Evolutionary conservation across 805 yeast genomes (phyloP).

Genomic region (Isabelozyma pseudorhagii): DNA sequence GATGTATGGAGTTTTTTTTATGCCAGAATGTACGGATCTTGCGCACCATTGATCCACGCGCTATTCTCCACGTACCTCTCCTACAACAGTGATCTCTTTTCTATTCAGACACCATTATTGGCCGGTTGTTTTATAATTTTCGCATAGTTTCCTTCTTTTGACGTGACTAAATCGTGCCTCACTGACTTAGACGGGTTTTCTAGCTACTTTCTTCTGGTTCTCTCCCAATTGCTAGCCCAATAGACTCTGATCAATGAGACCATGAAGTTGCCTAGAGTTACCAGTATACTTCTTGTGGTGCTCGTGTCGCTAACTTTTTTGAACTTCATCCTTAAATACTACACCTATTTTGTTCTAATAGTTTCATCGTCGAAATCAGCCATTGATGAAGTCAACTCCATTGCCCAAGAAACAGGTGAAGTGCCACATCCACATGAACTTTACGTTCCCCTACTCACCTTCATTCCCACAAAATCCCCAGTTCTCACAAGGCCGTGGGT

Average conservation of each 20-base stretch:
- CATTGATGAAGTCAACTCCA: conserved; percentile 17
- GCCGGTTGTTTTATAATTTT: no score
- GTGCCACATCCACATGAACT: conserved; percentile 44
- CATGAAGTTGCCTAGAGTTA: conserved; percentile 33
- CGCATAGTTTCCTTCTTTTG: background rate
- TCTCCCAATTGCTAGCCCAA: background rate
- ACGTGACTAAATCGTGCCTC: background rate
- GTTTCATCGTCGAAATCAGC: conserved; percentile 25
- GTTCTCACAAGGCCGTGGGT: conserved; percentile 48
- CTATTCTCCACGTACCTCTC: no score
- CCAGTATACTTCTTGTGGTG: conserved; percentile 31
- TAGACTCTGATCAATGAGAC: background rate
- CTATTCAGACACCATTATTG: background rate
- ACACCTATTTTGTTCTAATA: conserved; percentile 34
- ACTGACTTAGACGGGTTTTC: background rate
- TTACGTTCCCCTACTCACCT: conserved; percentile 48
- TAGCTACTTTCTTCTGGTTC: background rate
- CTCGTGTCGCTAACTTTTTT: conserved; percentile 27
- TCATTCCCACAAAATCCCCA: conserved; percentile 44
- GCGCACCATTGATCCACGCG: no score
- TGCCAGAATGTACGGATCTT: no score
- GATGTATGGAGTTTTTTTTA: background rate
- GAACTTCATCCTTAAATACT: conserved; percentile 33
- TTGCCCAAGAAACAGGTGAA: conserved; percentile 31
- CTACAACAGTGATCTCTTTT: background rate